A percentile compares a stretch with the other conserved stretches of the same genome.
phyloP scores from a whole-genome alignment of 495 filamentous ascomycete genomes.

The Oidiodendron maius region DNA sequence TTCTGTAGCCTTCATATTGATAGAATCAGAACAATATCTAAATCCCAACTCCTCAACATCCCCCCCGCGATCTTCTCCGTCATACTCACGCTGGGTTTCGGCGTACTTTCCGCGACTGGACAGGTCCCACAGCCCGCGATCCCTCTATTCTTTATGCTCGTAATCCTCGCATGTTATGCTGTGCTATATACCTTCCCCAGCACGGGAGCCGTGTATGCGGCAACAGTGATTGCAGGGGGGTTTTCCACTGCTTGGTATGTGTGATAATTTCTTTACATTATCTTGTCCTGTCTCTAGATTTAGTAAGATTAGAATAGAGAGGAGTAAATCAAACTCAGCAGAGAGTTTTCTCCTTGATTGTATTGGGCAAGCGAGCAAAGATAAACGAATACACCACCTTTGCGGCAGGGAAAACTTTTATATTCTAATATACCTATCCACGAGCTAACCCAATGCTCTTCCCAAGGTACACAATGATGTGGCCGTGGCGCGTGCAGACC shows the following conservation, averaged over 20 bases:
- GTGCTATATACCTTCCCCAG: conserved; percentile 35
- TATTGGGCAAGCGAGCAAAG: too few relatives aligned
- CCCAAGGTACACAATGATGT: conserved; percentile 50
- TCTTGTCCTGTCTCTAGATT: conserved; percentile 46
- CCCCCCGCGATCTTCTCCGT: conserved; percentile 45
- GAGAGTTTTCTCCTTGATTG: too few relatives aligned
- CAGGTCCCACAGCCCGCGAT: conserved; percentile 34
- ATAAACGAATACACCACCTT: too few relatives aligned
- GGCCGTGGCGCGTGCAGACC: conserved; percentile 11
- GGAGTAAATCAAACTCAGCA: too few relatives aligned
- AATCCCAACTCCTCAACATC: conserved; percentile 49
- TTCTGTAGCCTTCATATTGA: not conserved
- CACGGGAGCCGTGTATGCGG: conserved; percentile 27
- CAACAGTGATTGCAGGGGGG: conserved; percentile 22
- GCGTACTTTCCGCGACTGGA: conserved; percentile 35
- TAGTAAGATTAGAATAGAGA: too few relatives aligned
- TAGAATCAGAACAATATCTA: conserved; percentile 29
- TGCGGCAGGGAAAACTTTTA: too few relatives aligned
- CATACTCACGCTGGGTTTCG: conserved; percentile 33
- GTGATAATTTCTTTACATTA: too few relatives aligned
- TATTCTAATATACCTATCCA: too few relatives aligned
- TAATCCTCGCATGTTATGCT: conserved; percentile 35
- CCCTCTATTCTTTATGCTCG: conserved; percentile 33
- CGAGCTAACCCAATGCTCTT: too few relatives aligned
- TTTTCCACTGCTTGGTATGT: conserved; percentile 28